These are phyloP conservation scores for Vigna trinervia DNA, from an alignment of 306 rosid genomes.

Conservation along the genomic window DNA sequence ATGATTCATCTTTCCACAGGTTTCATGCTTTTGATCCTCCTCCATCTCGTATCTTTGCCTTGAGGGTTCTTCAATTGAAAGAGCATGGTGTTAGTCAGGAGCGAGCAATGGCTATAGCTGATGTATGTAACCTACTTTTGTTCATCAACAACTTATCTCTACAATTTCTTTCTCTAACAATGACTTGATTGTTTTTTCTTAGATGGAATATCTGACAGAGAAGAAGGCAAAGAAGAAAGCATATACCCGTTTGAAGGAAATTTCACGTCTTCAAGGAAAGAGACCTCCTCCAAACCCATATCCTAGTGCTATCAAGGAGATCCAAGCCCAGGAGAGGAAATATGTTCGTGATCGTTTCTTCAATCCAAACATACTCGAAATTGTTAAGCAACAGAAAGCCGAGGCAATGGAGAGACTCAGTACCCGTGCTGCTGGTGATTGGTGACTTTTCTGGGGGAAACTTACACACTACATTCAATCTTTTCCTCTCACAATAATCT, in stretches of 20 bases:
- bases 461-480: slow-evolving; percentile 4
- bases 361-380: slow-evolving; percentile 64
- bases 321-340: slow-evolving; percentile 81
- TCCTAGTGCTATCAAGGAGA: slow-evolving; percentile 74
- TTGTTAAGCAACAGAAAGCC: slow-evolving; percentile 63
- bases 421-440: slow-evolving; percentile 47
- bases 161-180: slow-evolving; percentile 1
- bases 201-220: slow-evolving; percentile 86
- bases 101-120: slow-evolving; percentile 81
- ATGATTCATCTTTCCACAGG: slow-evolving; percentile 60
- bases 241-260: slow-evolving; percentile 67
- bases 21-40: slow-evolving; percentile 70
- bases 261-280: slow-evolving; percentile 78
- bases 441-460: slow-evolving; percentile 15
- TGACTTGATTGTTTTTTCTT: slow-evolving; percentile 24
- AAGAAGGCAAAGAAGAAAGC: slow-evolving; percentile 79
- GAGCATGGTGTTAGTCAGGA: slow-evolving; percentile 77
- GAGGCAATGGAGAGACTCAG: slow-evolving; percentile 53
- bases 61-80: slow-evolving; percentile 76
- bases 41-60: slow-evolving; percentile 77
- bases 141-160: slow-evolving; percentile 14
- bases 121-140: slow-evolving; percentile 55
- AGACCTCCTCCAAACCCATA: slow-evolving; percentile 85
- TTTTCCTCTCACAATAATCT: slow-evolving; percentile 28
- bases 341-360: slow-evolving; percentile 74